Evolutionary conservation across 352 stramenopile genomes (phyloP).

Genomic region (Phytophthora cactorum): DNA sequence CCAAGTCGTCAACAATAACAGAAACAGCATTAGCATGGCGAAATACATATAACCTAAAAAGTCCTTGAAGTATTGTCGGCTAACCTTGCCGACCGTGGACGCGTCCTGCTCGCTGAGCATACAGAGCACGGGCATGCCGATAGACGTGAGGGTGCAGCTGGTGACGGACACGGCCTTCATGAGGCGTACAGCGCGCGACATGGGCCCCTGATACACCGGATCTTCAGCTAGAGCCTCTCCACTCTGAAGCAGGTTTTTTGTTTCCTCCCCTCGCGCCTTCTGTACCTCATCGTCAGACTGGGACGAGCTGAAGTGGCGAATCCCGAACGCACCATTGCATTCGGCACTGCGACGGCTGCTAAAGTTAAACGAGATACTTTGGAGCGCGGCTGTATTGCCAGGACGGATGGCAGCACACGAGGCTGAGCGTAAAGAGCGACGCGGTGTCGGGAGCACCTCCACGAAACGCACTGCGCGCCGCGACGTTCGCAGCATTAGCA

Average conservation of each 20-base stretch:
- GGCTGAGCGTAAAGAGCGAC: constrained; percentile 9
- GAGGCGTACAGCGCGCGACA: constrained; percentile 76
- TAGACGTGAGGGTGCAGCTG: constrained; percentile 79
- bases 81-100: constrained; percentile 76
- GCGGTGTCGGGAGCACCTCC: constrained; percentile 5
- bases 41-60: not conserved
- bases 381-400: constrained; percentile 15
- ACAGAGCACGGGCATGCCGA: constrained; percentile 83
- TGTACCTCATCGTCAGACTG: constrained; percentile 15
- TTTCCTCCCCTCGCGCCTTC: constrained; percentile 6
- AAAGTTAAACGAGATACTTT: constrained; percentile 20
- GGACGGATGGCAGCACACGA: not conserved
- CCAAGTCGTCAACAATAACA: constrained; percentile 3
- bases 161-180: constrained; percentile 91
- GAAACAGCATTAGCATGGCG: constrained; percentile 5
- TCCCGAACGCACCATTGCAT: constrained; percentile 1
- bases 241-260: not conserved
- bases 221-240: constrained; percentile 1
- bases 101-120: constrained; percentile 74
- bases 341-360: constrained; percentile 5
- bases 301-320: constrained; percentile 27
- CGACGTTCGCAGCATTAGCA: constrained; percentile 19
- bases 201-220: constrained; percentile 73
- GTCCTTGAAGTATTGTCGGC: not conserved
- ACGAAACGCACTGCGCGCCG: constrained; percentile 19